Conservation (phyloP, 2,329 filamentous ascomycete species). For the Paecilomyces fulvus region DNA sequence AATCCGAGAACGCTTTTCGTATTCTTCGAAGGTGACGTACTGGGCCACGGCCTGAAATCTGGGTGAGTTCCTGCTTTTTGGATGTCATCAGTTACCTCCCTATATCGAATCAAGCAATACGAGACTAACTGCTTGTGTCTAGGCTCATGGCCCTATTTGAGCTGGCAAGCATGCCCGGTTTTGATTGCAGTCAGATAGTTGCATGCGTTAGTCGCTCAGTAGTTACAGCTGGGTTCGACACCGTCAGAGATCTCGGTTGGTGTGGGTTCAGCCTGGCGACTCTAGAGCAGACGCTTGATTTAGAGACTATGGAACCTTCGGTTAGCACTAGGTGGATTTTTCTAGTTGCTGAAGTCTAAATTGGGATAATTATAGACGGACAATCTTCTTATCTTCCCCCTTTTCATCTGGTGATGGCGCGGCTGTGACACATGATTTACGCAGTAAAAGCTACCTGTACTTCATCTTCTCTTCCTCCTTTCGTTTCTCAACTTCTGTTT, state of each 20-base stretch:
- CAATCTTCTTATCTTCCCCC: not conserved
- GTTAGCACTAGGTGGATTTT: slow-evolving; percentile 77
- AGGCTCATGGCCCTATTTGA: slow-evolving; percentile 87
- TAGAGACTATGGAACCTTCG: slow-evolving; percentile 48
- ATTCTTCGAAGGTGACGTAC: slow-evolving; percentile 70
- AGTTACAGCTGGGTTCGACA: slow-evolving; percentile 52
- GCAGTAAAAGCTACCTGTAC: not conserved
- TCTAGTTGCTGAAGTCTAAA: slow-evolving; percentile 75
- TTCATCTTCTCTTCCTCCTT: not conserved
- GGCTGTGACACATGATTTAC: not conserved
- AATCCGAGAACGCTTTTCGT: slow-evolving; percentile 71
- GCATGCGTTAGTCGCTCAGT: slow-evolving; percentile 71
- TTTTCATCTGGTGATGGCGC: not conserved
- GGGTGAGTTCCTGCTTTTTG: slow-evolving; percentile 51
- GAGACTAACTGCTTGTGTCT: slow-evolving; percentile 18
- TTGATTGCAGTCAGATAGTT: slow-evolving; percentile 69
- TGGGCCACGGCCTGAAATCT: slow-evolving; percentile 73
- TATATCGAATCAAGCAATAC: not conserved
- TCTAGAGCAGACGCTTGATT: slow-evolving; percentile 59
- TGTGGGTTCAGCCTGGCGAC: slow-evolving; percentile 81
- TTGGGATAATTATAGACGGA: not conserved
- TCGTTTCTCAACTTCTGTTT: not conserved
- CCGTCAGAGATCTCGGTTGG: slow-evolving; percentile 78
- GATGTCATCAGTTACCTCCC: not conserved
- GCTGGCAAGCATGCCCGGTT: slow-evolving; percentile 62